Base-by-base conservation (phyloP, 371 early-diverging fungal species). In the Lichtheimia ramosa region DNA sequence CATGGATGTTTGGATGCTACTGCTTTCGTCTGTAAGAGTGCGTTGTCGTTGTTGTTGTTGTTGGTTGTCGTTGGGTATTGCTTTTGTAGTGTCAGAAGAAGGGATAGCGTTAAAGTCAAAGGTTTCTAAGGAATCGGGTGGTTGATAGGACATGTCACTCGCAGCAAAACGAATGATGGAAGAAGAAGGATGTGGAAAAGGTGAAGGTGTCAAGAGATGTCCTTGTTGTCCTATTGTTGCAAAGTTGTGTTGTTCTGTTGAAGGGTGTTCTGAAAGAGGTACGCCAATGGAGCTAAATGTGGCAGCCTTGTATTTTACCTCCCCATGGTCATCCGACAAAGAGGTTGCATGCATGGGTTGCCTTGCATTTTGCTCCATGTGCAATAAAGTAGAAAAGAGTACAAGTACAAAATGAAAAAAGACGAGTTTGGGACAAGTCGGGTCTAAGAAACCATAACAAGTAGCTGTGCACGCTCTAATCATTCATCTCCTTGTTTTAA, bases 61-160 rank as follows among this genome's bases (percentile, higher is more conserved):
- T 15, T 43, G 25, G 46, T 41, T 15, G n/a, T 56, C n/a, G 51
- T 51, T n/a, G 51, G 28, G 34, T 34, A 34, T 34, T 34, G 34
- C 34, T 14, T 34, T 14, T 10, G 59, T 40, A 15, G n/a, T 34
- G 2, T 53, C 53, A 34, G 39, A 14, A 40, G 27, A 42, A 18
- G 34, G 7, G 20, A 21, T 53, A 2, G 61, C 43, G 48, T 39
- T 23, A 42, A 62, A 62, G 14, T 62, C 62, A 56, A 62, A 62
- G 34, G 56, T 56, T 39, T 62, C 62, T 25, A 62, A 56, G 2
- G 62, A 62, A 25, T 62, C 62, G 2, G 62, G 51, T 41, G 62
- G 51, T 41, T 56, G 62, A 41, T 56, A 51, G n/a, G 23, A 39
- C 15, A 18, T 15, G 13, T 24, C 25, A 23, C 42, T 55, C 2